Evolutionary conservation across 495 filamentous ascomycete species (phyloP).

Genomic region (Cairneyella variabilis): DNA sequence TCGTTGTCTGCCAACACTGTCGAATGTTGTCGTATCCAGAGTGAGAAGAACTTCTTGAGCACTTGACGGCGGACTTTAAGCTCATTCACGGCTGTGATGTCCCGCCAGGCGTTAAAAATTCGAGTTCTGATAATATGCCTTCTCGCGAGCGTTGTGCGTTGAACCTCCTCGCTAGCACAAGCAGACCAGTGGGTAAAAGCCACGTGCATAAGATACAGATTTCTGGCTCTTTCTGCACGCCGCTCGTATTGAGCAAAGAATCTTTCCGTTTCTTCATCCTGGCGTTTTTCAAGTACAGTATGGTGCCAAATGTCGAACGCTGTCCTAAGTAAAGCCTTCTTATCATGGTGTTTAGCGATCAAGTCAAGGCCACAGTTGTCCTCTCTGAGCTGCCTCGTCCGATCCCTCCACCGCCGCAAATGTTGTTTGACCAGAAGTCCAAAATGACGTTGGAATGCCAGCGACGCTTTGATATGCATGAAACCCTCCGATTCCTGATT

Average conservation of each 20-base stretch:
- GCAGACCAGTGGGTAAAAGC: conserved; percentile 74
- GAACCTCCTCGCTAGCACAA: conserved; percentile 54
- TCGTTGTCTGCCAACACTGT: conserved; percentile 31
- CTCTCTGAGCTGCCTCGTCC: conserved; percentile 41
- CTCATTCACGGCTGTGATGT: conserved; percentile 67
- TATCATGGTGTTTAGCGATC: conserved; percentile 49
- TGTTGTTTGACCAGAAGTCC: conserved; percentile 43
- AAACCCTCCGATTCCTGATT: conserved; percentile 2
- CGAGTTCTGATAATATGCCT: conserved; percentile 65
- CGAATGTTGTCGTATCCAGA: conserved; percentile 48
- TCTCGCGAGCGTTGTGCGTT: conserved; percentile 47
- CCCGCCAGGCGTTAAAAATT: conserved; percentile 75
- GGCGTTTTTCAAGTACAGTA: conserved; percentile 43
- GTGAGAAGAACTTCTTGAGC: conserved; percentile 50
- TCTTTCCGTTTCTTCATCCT: conserved; percentile 47
- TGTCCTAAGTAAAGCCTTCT: conserved; percentile 47
- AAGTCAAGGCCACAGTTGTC: conserved; percentile 42
- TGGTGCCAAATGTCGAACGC: conserved; percentile 56
- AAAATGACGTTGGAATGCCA: conserved; percentile 35
- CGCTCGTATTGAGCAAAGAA: conserved; percentile 60
- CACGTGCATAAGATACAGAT: conserved; percentile 64
- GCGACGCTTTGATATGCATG: conserved; percentile 20
- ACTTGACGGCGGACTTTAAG: conserved; percentile 62
- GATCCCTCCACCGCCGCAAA: conserved; percentile 52
- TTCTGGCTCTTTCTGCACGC: conserved; percentile 57